Base-by-base conservation (phyloP, 2,329 filamentous ascomycete species). In the Epichloe glyceriae region DNA sequence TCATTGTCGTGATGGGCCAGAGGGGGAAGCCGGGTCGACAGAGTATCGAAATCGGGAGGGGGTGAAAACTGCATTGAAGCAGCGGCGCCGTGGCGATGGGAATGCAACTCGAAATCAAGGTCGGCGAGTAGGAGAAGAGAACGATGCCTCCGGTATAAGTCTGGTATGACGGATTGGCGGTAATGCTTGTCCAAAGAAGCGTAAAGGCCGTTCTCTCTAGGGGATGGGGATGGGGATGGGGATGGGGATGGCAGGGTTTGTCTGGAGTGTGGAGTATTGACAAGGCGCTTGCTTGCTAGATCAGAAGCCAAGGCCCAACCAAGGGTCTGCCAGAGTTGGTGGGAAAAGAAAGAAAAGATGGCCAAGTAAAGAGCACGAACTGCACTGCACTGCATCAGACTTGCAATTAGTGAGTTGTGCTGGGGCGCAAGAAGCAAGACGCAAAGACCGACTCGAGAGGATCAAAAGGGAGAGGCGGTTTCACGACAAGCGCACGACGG, bases 1-100 rank as follows among this genome's bases (percentile, higher is more conserved):
- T 62, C 60, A 54, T 62, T 61, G 52, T 61, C 57, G 51, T 62
- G 52, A 51, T 46, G 51, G 38, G 54, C 59, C 38, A 59, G 56
- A 2, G 59, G 55, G 10, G 60, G 59, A 10, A 61, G 53, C n/a
- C 60, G 56, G 40, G 57, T 56, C 46, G 58, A 55, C 46, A 63
- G 60, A 37, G 61, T 55, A 55, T 63, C 59, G 53, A 63, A 56
- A 17, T 55, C 54, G 12, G 47, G 49, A 38, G 52, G 54, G 22
- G 52, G 43, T 50, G 56, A 53, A 38, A 61, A 57, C 15, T 62
- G 57, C 54, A 66, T 62, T 48, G 58, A 46, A 48, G 57, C 56
- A 15, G 56, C 19, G 44, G 33, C 50, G 20, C 39, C 22, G 33
- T 41, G 50, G 41, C 40, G 17, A 35, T 30, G n/a, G 14, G 0